Conservation (phyloP, 805 yeast species). For the Yarrowia deformans region DNA sequence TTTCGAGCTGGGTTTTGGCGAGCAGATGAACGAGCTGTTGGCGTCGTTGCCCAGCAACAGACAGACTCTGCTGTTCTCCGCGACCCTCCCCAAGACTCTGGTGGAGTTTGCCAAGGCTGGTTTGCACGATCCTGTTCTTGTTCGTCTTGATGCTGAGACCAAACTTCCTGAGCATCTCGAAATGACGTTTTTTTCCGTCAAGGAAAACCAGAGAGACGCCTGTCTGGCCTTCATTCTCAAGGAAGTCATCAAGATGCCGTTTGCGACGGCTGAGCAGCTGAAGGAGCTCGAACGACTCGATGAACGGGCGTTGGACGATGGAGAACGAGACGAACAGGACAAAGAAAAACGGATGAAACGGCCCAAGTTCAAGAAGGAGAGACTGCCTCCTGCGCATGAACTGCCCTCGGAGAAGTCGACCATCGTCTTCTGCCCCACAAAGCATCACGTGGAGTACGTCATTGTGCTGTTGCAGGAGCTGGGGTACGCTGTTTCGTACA, state of each 20-base stretch:
- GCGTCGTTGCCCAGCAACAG: conserved; percentile 82
- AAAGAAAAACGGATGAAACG: conserved; percentile 43
- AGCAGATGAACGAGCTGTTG: conserved; percentile 86
- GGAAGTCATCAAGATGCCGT: conserved; percentile 83
- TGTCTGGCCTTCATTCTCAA: conserved; percentile 78
- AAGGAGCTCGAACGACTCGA: conserved; percentile 55
- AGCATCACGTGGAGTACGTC: conserved; percentile 96
- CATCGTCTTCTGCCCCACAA: conserved; percentile 93
- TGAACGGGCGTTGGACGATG: conserved; percentile 48
- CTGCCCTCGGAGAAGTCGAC: conserved; percentile 87
- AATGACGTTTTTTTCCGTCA: conserved; percentile 84
- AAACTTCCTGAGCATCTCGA: conserved; percentile 90
- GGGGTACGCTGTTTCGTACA: conserved; percentile 87
- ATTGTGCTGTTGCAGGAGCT: conserved; percentile 71
- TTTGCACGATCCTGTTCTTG: conserved; percentile 86
- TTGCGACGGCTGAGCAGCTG: conserved; percentile 74
- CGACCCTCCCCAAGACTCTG: conserved; percentile 89
- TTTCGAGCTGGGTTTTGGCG: conserved; percentile 95
- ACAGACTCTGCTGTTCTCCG: conserved; percentile 90
- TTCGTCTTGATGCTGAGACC: conserved; percentile 89
- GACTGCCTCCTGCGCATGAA: conserved; percentile 79
- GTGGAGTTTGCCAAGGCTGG: conserved; percentile 99
- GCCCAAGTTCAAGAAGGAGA: conserved; percentile 58
- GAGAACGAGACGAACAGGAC: conserved; percentile 46
- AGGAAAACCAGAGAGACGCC: conserved; percentile 88